A percentile compares a stretch with the other conserved stretches of the same genome.
phyloP scores from a whole-genome alignment of 805 yeast species.

The Candida quercuum region DNA sequence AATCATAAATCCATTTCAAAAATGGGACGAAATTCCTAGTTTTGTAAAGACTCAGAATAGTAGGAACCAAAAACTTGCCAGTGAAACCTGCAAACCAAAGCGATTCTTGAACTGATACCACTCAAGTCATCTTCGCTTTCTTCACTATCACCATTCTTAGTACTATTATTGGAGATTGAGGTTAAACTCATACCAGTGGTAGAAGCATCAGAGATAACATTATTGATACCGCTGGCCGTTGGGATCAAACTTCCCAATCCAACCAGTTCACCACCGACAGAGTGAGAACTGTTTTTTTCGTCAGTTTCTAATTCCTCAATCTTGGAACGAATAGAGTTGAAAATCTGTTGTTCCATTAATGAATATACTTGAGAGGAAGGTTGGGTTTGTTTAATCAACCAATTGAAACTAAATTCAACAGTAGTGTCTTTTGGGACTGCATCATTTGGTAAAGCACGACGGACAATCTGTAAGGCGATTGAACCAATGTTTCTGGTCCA shows the following conservation, averaged over 20 bases:
- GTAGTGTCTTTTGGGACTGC: constrained; percentile 24
- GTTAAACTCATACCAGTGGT: constrained; percentile 2
- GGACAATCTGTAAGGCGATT: constrained; percentile 62
- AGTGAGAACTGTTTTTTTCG: neutral
- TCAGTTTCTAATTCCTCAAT: constrained; percentile 26
- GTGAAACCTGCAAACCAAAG: constrained; percentile 58
- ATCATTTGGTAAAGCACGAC: constrained; percentile 27
- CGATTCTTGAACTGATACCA: constrained; percentile 55
- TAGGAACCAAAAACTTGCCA: constrained; percentile 78
- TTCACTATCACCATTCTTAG: constrained; percentile 36
- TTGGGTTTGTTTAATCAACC: constrained; percentile 84
- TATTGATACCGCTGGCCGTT: neutral
- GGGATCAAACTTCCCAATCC: neutral
- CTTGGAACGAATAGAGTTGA: constrained; percentile 39
- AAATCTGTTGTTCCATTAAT: constrained; percentile 63
- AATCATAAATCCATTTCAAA: no score
- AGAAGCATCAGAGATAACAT: constrained; percentile 1
- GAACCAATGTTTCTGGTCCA: constrained; percentile 82
- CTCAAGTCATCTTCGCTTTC: constrained; percentile 56
- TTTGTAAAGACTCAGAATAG: constrained; percentile 29
- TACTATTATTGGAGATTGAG: no score
- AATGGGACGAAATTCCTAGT: no score
- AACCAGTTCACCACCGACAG: neutral
- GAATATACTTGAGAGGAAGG: constrained; percentile 75
- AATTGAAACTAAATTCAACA: constrained; percentile 56